phyloP scores from a whole-genome alignment of 495 filamentous ascomycete genomes.

The Lentithecium fluviatile region DNA sequence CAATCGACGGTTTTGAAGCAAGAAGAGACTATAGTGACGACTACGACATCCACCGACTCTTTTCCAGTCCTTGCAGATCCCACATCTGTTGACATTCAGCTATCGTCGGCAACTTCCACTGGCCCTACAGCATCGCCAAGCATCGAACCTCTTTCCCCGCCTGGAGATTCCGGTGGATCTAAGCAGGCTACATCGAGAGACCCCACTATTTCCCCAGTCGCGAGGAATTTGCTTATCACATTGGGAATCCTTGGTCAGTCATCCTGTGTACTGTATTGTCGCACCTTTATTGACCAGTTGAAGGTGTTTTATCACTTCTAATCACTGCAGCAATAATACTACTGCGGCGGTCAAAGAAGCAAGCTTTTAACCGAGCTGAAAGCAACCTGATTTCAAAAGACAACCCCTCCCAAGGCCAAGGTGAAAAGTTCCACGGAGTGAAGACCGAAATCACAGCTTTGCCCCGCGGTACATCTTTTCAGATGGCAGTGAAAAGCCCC shows the following conservation, averaged over 20 bases:
- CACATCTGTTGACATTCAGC: not conserved
- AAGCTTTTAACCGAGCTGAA: not conserved
- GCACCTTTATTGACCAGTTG: not conserved
- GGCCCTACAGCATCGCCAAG: not conserved
- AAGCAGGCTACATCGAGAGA: not conserved
- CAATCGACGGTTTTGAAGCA: conserved; percentile 13
- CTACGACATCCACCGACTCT: not conserved
- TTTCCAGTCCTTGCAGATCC: not conserved
- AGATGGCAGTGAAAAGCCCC: not conserved
- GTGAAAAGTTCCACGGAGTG: not conserved
- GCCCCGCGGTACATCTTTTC: not conserved
- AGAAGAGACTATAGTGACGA: not conserved
- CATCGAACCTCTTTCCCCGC: not conserved
- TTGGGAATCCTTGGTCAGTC: not conserved
- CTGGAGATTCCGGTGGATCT: not conserved
- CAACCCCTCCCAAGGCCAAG: not conserved
- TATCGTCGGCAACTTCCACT: not conserved
- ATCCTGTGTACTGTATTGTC: not conserved
- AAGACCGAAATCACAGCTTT: not conserved
- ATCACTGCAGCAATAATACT: not conserved
- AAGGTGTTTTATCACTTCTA: not conserved
- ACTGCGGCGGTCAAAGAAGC: not conserved
- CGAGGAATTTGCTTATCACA: not conserved
- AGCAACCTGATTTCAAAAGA: not conserved
- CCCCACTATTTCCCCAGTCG: not conserved